Percentiles rank a stretch among this genome's conserved stretches.
These are phyloP conservation scores for Leishmania lainsoni DNA, from an alignment of 208 protist species.

Conservation along the genomic window DNA sequence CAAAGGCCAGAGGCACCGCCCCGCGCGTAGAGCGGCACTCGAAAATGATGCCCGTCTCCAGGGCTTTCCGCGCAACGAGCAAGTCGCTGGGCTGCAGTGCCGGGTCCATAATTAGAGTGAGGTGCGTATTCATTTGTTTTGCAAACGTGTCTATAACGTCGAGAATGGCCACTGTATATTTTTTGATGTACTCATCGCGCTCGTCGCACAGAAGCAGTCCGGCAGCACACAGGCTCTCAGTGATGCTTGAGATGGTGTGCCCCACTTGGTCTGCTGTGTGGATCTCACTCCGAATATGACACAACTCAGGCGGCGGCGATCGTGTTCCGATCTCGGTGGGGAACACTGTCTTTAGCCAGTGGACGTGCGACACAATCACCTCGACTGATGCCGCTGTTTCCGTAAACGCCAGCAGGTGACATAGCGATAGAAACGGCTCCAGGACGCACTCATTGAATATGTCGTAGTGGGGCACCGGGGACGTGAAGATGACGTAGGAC, in stretches of 20 bases:
- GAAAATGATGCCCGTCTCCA: slow-evolving; percentile 46
- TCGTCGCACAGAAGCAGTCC: slow-evolving; percentile 38
- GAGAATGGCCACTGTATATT: slow-evolving; percentile 43
- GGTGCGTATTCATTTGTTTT: slow-evolving; percentile 44
- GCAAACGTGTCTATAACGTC: slow-evolving; percentile 52
- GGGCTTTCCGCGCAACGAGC: slow-evolving; percentile 33
- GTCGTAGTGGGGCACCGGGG: slow-evolving; percentile 35
- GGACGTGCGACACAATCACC: slow-evolving; percentile 73
- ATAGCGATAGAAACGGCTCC: slow-evolving; percentile 62
- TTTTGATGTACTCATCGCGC: slow-evolving; percentile 51
- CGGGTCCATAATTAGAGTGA: slow-evolving; percentile 58
- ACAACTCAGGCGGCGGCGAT: slow-evolving; percentile 31
- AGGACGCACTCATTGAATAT: slow-evolving; percentile 56
- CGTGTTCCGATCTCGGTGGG: slow-evolving; percentile 38
- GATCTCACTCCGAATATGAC: slow-evolving; percentile 36
- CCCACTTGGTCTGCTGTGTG: slow-evolving; percentile 50
- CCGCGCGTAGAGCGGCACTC: slow-evolving; percentile 39
- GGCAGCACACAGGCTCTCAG: slow-evolving; percentile 26
- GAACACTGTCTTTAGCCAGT: slow-evolving; percentile 70
- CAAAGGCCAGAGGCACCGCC: slow-evolving; percentile 59
- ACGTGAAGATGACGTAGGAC: slow-evolving; percentile 65
- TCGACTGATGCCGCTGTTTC: slow-evolving; percentile 50
- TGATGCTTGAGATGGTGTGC: slow-evolving; percentile 40
- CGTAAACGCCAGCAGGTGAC: slow-evolving; percentile 62
- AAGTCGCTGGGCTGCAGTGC: slow-evolving; percentile 40